These are phyloP conservation scores for Microsporum canis DNA, from an alignment of 2,329 filamentous ascomycete species.

Conservation along the genomic window DNA sequence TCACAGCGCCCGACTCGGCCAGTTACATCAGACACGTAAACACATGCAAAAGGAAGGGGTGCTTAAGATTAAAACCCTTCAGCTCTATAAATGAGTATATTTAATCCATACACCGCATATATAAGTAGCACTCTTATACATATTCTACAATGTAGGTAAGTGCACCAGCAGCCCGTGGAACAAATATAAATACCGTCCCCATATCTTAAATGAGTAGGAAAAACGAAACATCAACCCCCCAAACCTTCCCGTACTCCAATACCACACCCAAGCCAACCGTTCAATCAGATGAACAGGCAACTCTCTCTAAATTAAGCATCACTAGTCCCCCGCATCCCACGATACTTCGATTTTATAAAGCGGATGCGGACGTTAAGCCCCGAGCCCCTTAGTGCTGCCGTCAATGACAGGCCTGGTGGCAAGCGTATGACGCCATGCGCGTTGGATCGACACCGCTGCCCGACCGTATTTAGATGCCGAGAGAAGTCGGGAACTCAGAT, in stretches of 20 bases:
- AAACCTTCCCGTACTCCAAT: not conserved
- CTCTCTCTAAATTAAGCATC: not conserved
- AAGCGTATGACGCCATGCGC: conserved; percentile 34
- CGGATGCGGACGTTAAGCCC: not conserved
- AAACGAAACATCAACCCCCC: not conserved
- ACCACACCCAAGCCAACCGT: not conserved
- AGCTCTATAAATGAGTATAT: not conserved
- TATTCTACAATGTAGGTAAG: not conserved
- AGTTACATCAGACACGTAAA: not conserved
- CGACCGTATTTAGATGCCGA: conserved; percentile 39
- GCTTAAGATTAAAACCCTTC: not conserved
- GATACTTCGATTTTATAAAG: not conserved
- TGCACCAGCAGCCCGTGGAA: not conserved
- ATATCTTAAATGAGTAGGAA: not conserved
- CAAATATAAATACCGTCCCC: not conserved
- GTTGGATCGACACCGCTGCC: conserved; percentile 44
- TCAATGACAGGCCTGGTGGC: not conserved
- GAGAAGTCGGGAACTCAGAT: conserved; percentile 49
- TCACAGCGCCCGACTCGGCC: not conserved
- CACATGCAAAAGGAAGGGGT: not conserved
- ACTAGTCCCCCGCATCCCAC: not conserved
- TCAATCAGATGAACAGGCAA: not conserved
- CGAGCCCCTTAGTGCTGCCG: not conserved
- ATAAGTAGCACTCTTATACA: not conserved
- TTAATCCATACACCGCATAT: not conserved